Evolutionary conservation across 2,329 filamentous ascomycete species (phyloP), one percentile per base, ranked within the genome.

Genomic region (Plenodomus lindquistii): DNA sequence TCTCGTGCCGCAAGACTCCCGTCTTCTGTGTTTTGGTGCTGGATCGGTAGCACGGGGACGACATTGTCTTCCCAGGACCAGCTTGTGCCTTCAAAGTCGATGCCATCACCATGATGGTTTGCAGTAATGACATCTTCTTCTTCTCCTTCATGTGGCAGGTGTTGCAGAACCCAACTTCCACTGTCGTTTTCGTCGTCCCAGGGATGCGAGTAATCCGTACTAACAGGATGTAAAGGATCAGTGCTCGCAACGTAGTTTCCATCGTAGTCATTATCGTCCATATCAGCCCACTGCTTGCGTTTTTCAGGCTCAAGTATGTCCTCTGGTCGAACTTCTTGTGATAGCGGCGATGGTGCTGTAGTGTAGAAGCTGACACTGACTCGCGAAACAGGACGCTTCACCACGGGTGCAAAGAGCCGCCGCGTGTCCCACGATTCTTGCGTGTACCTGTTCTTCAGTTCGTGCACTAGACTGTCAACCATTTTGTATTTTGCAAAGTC

Each of bases 151-250:
- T n/a, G n/a, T n/a, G n/a, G n/a, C n/a, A 24, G 22, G 10, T 24
- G 22, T 10, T 24, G 22, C 10, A 24, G 10, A 24, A 0, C 57
- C n/a, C 2, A 47, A 11, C 4, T 53, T 35, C 55, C 60, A 60
- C 36, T 48, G 6, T 44, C 48, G 13, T 60, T 55, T 1, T 46
- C 39, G 11, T 50, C 45, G 7, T 58, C 50, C n/a, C 48, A 11
- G 0, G 57, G 54, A 11, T 52, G 48, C 5, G 42, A 27, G 37
- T 64, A 59, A 10, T 55, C 49, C 0, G 48, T 59, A 16, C 19
- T 50, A 13, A 64, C 48, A 3, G 60, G 64, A 31, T 66, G 62
- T 0, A 67, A 8, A 3, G 64, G 59, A 42, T 66, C 63, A 1
- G 55, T 61, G 24, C 57, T 62, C 2, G 45, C 58, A 5, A 54